Base-by-base conservation (phyloP, 2,329 filamentous ascomycete species). In the Fusarium transvaalense region DNA sequence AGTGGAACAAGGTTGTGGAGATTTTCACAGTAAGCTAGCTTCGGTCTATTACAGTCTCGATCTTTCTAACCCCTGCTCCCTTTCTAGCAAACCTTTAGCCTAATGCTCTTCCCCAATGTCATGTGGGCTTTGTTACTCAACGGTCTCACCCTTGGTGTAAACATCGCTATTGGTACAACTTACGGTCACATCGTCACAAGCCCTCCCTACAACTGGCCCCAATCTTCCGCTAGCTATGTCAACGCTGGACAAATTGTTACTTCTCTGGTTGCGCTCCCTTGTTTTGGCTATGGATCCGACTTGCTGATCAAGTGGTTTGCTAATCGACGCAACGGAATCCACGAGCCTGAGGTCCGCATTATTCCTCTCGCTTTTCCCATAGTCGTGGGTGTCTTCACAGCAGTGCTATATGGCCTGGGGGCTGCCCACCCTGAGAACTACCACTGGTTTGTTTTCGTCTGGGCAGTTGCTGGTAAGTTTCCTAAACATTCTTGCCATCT, bases 91-190 rank as follows among this genome's bases (percentile, higher is more conserved):
- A 71, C 66, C 4, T 71, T 71, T 65, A 38, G 39, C 5, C 65
- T 71, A 6, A 56, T 71, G 12, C 58, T 71, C 13, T 71, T 71
- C 41, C 69, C 69, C n/a, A 71, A 71, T 19, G 62, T 71, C 15
- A 8, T 71, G 17, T 71, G 69, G 69, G 69, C 69, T 9, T 43
- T 71, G 12, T 61, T 66, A 9, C 43, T 71, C 3, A 71, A 71
- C 32, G 69, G 69, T 23, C 66, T 71, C 6, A 71, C 69, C 1
- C 54, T 71, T 10, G 69, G 69, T 14, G 41, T 69, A n/a, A 71
- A 71, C 21, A 70, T 71, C 14, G 69, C 69, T 5, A 71, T 71
- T n/a, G 66, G 68, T 29, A 71, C 69, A 2, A 71, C 69, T 1
- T 69, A 71, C 8, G 66, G 69, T 10, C 10, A n/a, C 5, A 71